Evolutionary conservation across 768 basidiomycete genomes (phyloP).

Genomic region (Lepiota venenata): DNA sequence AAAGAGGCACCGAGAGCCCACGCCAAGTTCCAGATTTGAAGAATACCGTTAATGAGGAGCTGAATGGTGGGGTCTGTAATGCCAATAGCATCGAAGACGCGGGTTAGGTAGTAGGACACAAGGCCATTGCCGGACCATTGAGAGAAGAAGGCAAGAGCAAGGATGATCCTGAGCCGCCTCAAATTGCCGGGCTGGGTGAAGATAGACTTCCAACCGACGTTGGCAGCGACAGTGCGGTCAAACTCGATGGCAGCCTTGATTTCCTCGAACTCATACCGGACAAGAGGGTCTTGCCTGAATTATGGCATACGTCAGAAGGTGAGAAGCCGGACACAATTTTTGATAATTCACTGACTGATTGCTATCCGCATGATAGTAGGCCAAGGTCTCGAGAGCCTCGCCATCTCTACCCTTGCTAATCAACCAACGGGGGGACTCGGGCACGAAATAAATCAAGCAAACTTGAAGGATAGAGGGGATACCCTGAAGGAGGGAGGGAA

Average conservation of each 20-base stretch:
- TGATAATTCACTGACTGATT: constrained; percentile 39
- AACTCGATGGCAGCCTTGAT: constrained; percentile 76
- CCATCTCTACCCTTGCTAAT: constrained; percentile 70
- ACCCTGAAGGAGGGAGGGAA: constrained; percentile 72
- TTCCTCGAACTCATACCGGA: constrained; percentile 73
- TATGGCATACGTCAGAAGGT: not conserved
- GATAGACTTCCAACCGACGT: constrained; percentile 69
- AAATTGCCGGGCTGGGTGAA: constrained; percentile 67
- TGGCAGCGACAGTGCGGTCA: constrained; percentile 56
- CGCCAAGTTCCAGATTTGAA: constrained; percentile 76
- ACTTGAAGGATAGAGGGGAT: constrained; percentile 69
- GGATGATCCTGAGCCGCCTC: constrained; percentile 72
- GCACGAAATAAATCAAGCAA: constrained; percentile 60
- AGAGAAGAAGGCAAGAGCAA: constrained; percentile 79
- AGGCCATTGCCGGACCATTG: constrained; percentile 87
- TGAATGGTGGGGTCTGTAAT: constrained; percentile 58
- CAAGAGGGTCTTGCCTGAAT: constrained; percentile 56
- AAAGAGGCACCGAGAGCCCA: constrained; percentile 30
- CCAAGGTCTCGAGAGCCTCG: constrained; percentile 66
- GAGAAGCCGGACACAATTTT: not conserved
- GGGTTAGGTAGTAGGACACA: constrained; percentile 78
- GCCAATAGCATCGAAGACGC: constrained; percentile 66
- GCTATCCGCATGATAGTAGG: constrained; percentile 82
- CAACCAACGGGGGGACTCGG: constrained; percentile 86
- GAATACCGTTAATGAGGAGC: constrained; percentile 82